phyloP scores from a whole-genome alignment of 225 moss, liverwort and hornwort species.

The Ulota crispa region DNA sequence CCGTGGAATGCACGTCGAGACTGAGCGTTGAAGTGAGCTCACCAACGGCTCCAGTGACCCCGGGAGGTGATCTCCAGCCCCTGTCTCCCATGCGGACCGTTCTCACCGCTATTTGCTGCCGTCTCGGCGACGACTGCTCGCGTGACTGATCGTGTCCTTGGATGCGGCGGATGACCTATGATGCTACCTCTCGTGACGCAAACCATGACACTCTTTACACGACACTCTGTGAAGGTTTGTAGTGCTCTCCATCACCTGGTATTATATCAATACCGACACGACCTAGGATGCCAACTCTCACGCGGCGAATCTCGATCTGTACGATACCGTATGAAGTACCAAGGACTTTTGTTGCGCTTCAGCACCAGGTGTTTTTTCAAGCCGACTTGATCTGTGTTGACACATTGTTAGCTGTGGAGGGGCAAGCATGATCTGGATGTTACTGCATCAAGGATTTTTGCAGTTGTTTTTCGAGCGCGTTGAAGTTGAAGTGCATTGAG shows the following conservation, averaged over 20 bases:
- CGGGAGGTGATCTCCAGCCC: constrained; percentile 22
- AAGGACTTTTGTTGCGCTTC: neutral
- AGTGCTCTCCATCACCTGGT: neutral
- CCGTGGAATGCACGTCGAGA: constrained; percentile 7
- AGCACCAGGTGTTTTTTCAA: neutral
- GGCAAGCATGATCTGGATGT: neutral
- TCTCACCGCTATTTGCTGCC: constrained; percentile 47
- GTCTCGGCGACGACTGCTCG: constrained; percentile 32
- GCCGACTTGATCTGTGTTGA: constrained; percentile 1
- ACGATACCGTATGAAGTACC: neutral
- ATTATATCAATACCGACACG: constrained; percentile 4
- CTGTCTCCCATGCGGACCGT: constrained; percentile 40
- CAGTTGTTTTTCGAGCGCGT: neutral
- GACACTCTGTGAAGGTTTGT: neutral
- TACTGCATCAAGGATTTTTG: neutral
- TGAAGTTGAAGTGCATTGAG: neutral
- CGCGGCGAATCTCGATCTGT: neutral
- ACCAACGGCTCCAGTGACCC: constrained; percentile 16
- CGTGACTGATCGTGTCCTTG: constrained; percentile 28
- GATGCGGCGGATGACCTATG: neutral
- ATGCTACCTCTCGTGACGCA: neutral
- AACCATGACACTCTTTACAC: neutral
- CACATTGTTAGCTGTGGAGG: neutral
- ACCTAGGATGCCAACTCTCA: neutral
- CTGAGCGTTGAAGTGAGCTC: constrained; percentile 22